phyloP scores from a whole-genome alignment of 805 yeast genomes.

The Starmerella sirachaensis region DNA sequence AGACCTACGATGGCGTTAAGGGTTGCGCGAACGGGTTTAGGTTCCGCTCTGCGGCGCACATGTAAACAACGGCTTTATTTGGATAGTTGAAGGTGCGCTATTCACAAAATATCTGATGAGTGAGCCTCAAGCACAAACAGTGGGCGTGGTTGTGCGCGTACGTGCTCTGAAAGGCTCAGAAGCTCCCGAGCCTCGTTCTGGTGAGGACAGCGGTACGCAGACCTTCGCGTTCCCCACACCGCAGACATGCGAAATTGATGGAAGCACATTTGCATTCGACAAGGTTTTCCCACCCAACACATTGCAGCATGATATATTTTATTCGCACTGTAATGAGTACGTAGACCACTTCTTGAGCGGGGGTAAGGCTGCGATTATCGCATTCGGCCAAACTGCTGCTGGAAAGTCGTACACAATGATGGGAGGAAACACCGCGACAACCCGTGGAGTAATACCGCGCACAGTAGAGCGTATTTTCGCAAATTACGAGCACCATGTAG shows the following conservation, averaged over 20 bases:
- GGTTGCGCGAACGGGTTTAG: no score
- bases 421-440: constrained; percentile 34
- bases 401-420: constrained; percentile 70
- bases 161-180: background rate
- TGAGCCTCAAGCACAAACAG: no score
- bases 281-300: constrained; percentile 42
- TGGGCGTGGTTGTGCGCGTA: constrained; percentile 6
- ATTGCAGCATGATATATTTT: constrained; percentile 46
- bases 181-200: no score
- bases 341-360: constrained; percentile 63
- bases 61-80: no score
- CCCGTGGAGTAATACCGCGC: constrained; percentile 60
- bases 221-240: no score
- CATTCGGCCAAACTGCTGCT: constrained; percentile 70
- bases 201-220: no score
- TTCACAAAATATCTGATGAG: no score
- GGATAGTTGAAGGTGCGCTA: no score
- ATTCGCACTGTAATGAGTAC: constrained; percentile 44
- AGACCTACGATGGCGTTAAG: no score
- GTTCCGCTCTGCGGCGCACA: no score
- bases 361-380: constrained; percentile 59
- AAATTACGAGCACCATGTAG: constrained; percentile 29
- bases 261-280: constrained; percentile 64
- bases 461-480: constrained; percentile 53
- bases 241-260: no score